phyloP scores from a whole-genome alignment of 192 early-diverging fungal species.

The Radiomyces spectabilis region DNA sequence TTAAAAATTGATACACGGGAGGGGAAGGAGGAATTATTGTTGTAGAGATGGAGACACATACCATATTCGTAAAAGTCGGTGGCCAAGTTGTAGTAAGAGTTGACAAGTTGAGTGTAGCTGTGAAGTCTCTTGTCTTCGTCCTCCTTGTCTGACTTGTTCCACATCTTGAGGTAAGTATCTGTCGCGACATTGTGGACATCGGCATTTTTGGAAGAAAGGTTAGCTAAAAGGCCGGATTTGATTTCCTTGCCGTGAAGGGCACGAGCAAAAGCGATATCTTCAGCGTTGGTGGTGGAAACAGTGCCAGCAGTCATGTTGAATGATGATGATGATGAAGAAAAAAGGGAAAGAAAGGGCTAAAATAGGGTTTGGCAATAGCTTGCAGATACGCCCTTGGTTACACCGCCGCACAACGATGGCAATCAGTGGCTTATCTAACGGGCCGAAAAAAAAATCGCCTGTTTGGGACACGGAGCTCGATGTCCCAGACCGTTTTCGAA shows the following conservation, averaged over 20 bases:
- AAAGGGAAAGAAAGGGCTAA: constrained; percentile 2
- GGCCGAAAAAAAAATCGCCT: no score
- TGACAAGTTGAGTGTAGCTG: constrained; percentile 64
- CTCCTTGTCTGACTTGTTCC: constrained; percentile 51
- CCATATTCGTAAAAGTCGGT: constrained; percentile 77
- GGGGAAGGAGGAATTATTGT: no score
- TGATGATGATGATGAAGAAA: constrained; percentile 3
- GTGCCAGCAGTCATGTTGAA: constrained; percentile 13
- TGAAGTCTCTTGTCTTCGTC: constrained; percentile 52
- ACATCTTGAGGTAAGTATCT: constrained; percentile 65
- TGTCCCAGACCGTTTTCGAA: no score
- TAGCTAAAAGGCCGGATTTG: constrained; percentile 32
- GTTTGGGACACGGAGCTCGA: no score
- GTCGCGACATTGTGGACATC: constrained; percentile 58
- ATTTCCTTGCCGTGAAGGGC: constrained; percentile 43
- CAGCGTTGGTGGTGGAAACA: constrained; percentile 27
- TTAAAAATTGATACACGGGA: neutral
- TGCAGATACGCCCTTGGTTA: no score
- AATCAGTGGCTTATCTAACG: no score
- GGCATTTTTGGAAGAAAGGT: constrained; percentile 57
- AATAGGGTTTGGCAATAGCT: neutral
- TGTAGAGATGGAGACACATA: no score
- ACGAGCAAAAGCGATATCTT: constrained; percentile 45
- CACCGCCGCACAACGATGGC: no score
- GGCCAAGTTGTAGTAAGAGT: constrained; percentile 77